These are phyloP conservation scores for Penicillium crustosum DNA, from an alignment of 2,329 filamentous ascomycete genomes.

Conservation along the genomic window DNA sequence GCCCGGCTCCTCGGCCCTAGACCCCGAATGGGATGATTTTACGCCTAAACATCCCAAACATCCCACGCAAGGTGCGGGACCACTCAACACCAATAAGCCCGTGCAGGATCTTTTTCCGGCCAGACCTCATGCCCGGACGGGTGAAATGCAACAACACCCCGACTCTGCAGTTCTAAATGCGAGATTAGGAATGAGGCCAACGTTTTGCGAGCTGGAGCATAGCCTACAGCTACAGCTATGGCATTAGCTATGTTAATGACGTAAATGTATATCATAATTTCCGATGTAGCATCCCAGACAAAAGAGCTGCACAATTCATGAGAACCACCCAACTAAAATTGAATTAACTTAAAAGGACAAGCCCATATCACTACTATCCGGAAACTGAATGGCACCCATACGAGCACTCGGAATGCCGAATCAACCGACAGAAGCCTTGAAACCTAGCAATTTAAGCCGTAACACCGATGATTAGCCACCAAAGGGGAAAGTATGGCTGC, in stretches of 20 bases:
- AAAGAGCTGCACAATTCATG: background rate
- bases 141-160: background rate
- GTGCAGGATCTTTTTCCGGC: background rate
- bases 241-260: background rate
- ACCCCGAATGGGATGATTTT: background rate
- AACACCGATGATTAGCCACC: conserved; percentile 5
- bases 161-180: background rate
- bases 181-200: background rate
- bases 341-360: background rate
- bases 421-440: background rate
- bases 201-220: background rate
- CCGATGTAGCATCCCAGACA: background rate
- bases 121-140: background rate
- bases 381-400: background rate
- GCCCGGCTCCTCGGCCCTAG: background rate
- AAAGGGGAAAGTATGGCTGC: background rate
- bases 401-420: background rate
- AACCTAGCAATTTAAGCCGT: background rate
- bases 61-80: background rate
- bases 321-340: background rate
- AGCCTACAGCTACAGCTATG: background rate
- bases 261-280: background rate
- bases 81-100: background rate
- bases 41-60: background rate
- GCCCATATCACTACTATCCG: background rate